phyloP scores from a whole-genome alignment of 495 filamentous ascomycete genomes.

The Hypoxylon cercidicola region DNA sequence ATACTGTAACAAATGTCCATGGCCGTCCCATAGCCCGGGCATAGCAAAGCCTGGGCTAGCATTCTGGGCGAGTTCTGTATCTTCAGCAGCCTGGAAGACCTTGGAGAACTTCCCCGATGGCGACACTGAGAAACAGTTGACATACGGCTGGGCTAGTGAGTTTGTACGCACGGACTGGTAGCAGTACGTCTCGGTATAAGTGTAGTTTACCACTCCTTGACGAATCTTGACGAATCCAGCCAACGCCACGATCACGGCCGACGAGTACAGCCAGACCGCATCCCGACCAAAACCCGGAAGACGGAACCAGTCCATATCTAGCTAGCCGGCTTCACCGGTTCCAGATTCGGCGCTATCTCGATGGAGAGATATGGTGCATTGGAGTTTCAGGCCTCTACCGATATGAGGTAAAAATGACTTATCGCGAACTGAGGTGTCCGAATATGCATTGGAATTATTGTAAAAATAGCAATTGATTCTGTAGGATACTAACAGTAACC shows the following conservation, averaged over 20 bases:
- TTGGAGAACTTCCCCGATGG: conserved; percentile 44
- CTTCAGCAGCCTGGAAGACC: conserved; percentile 38
- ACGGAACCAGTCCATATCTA: conserved; percentile 30
- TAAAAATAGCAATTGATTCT: too few relatives aligned
- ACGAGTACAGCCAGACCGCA: conserved; percentile 31
- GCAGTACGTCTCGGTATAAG: conserved; percentile 48
- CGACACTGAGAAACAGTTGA: conserved; percentile 58
- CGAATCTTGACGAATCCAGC: conserved; percentile 30
- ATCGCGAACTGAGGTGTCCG: too few relatives aligned
- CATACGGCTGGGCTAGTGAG: conserved; percentile 34
- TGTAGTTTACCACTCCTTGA: conserved; percentile 21
- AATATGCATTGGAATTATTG: too few relatives aligned
- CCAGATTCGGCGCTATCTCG: conserved; percentile 2
- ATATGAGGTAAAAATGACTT: too few relatives aligned
- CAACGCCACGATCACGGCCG: conserved; percentile 25
- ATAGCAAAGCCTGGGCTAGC: conserved; percentile 55
- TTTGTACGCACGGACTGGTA: conserved; percentile 55
- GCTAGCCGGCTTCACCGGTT: background rate
- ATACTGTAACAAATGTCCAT: conserved; percentile 70
- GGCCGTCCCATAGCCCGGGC: conserved; percentile 73
- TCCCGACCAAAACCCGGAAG: conserved; percentile 26
- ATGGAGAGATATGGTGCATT: background rate
- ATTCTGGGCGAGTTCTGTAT: conserved; percentile 24
- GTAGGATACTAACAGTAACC: too few relatives aligned
- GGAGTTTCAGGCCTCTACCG: background rate